These are phyloP conservation scores for Torrubiella hemipterigena DNA, from an alignment of 2,329 filamentous ascomycete species.

Conservation along the genomic window DNA sequence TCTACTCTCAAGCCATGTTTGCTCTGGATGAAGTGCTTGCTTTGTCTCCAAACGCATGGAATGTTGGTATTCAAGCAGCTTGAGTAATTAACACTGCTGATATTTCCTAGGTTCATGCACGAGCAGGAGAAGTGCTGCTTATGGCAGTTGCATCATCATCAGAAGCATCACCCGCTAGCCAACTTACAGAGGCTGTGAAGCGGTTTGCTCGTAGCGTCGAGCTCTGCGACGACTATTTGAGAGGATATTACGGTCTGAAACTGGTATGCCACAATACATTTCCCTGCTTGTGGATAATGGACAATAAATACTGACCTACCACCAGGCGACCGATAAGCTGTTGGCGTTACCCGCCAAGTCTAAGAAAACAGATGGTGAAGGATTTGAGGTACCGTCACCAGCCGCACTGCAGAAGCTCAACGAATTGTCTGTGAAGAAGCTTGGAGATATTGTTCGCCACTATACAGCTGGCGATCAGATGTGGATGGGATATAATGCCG, in stretches of 20 bases:
- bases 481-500: slow-evolving; percentile 62
- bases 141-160: slow-evolving; percentile 44
- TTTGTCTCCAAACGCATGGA: slow-evolving; percentile 86
- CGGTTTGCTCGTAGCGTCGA: slow-evolving; percentile 86
- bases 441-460: slow-evolving; percentile 63
- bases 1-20: slow-evolving; percentile 75
- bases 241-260: slow-evolving; percentile 87
- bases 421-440: slow-evolving; percentile 59
- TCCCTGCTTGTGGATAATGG: too few relatives aligned
- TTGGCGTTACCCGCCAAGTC: slow-evolving; percentile 29
- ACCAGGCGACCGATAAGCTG: slow-evolving; percentile 36
- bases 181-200: slow-evolving; percentile 62
- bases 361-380: slow-evolving; percentile 36
- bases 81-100: slow-evolving; percentile 9
- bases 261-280: too few relatives aligned
- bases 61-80: slow-evolving; percentile 43
- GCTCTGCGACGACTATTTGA: slow-evolving; percentile 82
- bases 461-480: slow-evolving; percentile 46
- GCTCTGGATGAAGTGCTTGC: slow-evolving; percentile 84
- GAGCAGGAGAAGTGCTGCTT: slow-evolving; percentile 72
- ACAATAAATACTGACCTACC: too few relatives aligned
- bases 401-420: slow-evolving; percentile 56
- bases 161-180: slow-evolving; percentile 31
- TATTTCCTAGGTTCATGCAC: slow-evolving; percentile 62
- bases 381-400: slow-evolving; percentile 40